Evolutionary conservation across 2,329 filamentous ascomycete genomes (phyloP), one percentile per base, ranked within the genome.

Genomic region (Piedraia hortae): DNA sequence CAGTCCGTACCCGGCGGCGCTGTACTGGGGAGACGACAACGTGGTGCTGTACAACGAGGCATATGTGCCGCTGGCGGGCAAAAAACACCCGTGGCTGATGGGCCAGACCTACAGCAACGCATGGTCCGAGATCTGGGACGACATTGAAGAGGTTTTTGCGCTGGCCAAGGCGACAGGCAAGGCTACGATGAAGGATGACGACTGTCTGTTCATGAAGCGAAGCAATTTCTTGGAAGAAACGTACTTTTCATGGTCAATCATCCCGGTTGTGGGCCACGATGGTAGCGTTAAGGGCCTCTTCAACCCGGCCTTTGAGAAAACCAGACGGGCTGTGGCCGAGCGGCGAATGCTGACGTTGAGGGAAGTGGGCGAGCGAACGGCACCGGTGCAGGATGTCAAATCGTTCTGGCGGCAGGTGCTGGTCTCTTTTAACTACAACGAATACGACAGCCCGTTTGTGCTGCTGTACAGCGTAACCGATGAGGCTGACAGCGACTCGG

Each of bases 171-270:
- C 58, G 17, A 69, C 64, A 4, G 75, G 73, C 0, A 66, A 78
- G 45, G 69, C 73, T 1, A 77, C 67, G 0, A 74, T 80, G 69
- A 82, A 78, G 41, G 66, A 80, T 31, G 74, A 85, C 34, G 71
- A 82, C 30, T 63, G 62, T 25, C 50, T 82, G 1, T 77, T 78
- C 34, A 56, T 85, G 14, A 52, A 57, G 20, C 60, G 74, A 5
- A 60, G 62, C 29, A 61, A 64, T 1, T 75, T 60, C 28, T 44
- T 75, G 1, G 72, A 88, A 42, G 74, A 85, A 38, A 65, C 70
- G 0, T 82, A 73, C 38, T 82, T 82, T 39, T 73, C 68, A 7
- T 82, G 72, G 72, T 72, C 65, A 1, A 64, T 82, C 18, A 68
- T 82, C 12, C 74, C 74, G 0, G 53, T 82, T 29, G 59, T 82